Evolutionary conservation across 1,139 yeast species (phyloP).

Genomic region (Scheffersomyces illinoinensis): DNA sequence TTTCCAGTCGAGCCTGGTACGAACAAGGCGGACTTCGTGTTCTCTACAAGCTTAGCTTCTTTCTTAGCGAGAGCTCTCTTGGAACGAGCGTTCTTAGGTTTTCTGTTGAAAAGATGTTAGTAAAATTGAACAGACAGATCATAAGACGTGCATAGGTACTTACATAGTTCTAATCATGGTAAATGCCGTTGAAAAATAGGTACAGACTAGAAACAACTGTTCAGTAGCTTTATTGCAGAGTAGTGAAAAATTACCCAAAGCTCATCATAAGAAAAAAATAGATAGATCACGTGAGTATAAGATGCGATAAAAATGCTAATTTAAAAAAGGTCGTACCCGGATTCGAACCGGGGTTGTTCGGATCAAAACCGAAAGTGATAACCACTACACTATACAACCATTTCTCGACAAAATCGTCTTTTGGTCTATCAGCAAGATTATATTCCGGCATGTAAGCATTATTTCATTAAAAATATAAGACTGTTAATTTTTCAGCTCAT

Average conservation of each 20-base stretch:
- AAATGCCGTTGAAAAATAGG: neutral
- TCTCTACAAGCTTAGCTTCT: conserved; percentile 87
- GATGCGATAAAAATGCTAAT: neutral
- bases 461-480: no score
- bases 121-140: conserved; percentile 2
- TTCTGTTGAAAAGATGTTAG: conserved; percentile 17
- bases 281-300: neutral
- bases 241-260: neutral
- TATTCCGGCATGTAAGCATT: neutral
- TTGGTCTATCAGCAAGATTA: neutral
- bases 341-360: conserved; percentile 45
- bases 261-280: neutral
- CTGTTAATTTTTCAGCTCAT: neutral
- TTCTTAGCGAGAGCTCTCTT: conserved; percentile 90
- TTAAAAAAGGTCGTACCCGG: conserved; percentile 80
- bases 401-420: neutral
- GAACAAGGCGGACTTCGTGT: conserved; percentile 85
- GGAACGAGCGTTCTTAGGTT: conserved; percentile 93
- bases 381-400: conserved; percentile 56
- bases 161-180: conserved; percentile 69
- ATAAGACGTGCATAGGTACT: conserved; percentile 12
- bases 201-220: neutral
- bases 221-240: neutral
- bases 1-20: conserved; percentile 87
- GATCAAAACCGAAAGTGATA: conserved; percentile 46